These are phyloP conservation scores for Hypoxylon trugodes DNA, from an alignment of 495 filamentous ascomycete genomes.

Conservation along the genomic window DNA sequence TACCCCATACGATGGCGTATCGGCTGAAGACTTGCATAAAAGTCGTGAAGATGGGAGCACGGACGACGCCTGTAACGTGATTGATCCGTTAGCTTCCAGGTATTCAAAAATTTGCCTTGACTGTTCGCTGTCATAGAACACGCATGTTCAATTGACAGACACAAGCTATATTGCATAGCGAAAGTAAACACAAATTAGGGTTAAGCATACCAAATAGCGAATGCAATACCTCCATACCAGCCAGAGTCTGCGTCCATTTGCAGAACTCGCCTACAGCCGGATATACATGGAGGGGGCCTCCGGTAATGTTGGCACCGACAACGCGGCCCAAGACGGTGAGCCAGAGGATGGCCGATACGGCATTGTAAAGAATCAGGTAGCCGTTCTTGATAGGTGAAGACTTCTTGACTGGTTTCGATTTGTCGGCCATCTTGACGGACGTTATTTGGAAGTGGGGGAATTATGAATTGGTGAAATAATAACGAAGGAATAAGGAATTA, in stretches of 20 bases:
- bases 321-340: constrained; percentile 68
- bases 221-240: constrained; percentile 84
- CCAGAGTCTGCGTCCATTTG: constrained; percentile 82
- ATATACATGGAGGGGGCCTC: constrained; percentile 47
- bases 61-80: constrained; percentile 70
- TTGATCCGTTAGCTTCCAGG: not conserved
- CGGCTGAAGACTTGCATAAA: constrained; percentile 86
- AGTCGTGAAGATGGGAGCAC: constrained; percentile 84
- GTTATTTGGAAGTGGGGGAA: not conserved
- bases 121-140: not conserved
- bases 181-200: not conserved
- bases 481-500: not conserved
- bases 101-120: not conserved
- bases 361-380: constrained; percentile 88
- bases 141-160: not conserved
- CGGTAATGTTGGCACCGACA: constrained; percentile 46
- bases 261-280: constrained; percentile 69
- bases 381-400: constrained; percentile 54
- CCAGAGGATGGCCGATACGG: constrained; percentile 79
- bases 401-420: constrained; percentile 37
- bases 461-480: not conserved
- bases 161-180: not conserved
- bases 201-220: constrained; percentile 65
- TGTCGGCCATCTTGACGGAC: constrained; percentile 34
- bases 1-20: constrained; percentile 83